phyloP scores from a whole-genome alignment of 768 basidiomycete species.

The Leucocoprinus birnbaumii region DNA sequence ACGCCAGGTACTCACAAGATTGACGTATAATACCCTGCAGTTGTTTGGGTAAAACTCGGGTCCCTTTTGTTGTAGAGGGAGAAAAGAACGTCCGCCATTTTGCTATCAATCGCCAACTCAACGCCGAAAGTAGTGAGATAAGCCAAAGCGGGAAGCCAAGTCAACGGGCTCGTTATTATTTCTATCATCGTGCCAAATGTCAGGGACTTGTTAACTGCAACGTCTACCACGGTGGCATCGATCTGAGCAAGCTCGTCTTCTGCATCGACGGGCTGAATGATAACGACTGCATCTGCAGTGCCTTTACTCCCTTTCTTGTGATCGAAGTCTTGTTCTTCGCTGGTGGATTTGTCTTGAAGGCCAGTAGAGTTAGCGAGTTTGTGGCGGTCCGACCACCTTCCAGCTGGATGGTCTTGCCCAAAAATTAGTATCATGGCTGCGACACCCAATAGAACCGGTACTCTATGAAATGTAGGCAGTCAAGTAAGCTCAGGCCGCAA shows the following conservation, averaged over 20 bases:
- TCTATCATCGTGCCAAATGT: constrained; percentile 27
- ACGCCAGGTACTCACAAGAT: constrained; percentile 17
- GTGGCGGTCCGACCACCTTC: constrained; percentile 49
- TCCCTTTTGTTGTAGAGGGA: constrained; percentile 30
- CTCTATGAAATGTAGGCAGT: constrained; percentile 17
- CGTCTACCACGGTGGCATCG: constrained; percentile 30
- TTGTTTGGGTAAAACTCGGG: constrained; percentile 40
- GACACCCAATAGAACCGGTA: constrained; percentile 44
- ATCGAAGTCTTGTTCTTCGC: neutral
- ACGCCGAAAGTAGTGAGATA: constrained; percentile 57
- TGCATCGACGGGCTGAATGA: constrained; percentile 16
- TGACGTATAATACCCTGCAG: constrained; percentile 49
- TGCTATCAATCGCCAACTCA: constrained; percentile 55
- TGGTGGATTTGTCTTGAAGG: neutral
- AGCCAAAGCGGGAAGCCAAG: constrained; percentile 52
- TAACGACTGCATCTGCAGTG: neutral
- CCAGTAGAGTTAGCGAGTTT: constrained; percentile 21
- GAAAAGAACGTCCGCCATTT: constrained; percentile 45
- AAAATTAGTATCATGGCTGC: constrained; percentile 39
- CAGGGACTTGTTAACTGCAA: constrained; percentile 43
- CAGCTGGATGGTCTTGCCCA: constrained; percentile 53
- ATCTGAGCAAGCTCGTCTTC: constrained; percentile 14
- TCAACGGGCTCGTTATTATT: constrained; percentile 39
- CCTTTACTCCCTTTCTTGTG: neutral
- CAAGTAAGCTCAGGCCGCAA: neutral